These are phyloP conservation scores for Hyphopichia khmerensis DNA, from an alignment of 1,139 yeast genomes.

Conservation along the genomic window DNA sequence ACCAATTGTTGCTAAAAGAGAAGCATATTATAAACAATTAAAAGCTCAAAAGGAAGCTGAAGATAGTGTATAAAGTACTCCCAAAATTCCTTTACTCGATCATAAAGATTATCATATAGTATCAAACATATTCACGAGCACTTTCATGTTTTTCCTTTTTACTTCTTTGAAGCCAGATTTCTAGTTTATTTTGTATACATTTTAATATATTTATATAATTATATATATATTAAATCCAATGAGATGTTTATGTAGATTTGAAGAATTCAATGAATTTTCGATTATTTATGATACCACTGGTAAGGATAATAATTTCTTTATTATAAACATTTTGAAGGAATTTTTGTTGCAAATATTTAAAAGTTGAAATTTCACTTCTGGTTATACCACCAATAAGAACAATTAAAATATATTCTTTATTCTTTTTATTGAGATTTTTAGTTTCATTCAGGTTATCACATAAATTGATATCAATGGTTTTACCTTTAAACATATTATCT, in stretches of 20 bases:
- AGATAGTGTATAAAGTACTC: slow-evolving; percentile 40
- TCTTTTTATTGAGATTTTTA: background rate
- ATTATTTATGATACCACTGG: slow-evolving; percentile 58
- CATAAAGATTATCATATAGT: background rate
- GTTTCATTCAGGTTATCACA: slow-evolving; percentile 27
- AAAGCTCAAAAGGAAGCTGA: slow-evolving; percentile 74
- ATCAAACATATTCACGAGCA: background rate
- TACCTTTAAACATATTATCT: slow-evolving; percentile 40
- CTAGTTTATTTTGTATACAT: background rate
- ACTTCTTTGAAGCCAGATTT: background rate
- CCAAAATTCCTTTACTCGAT: too few species aligned
- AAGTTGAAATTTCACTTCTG: slow-evolving; percentile 68
- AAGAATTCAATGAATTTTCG: slow-evolving; percentile 27
- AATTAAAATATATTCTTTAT: slow-evolving; percentile 46
- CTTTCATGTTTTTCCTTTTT: background rate
- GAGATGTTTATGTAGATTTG: background rate
- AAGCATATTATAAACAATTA: slow-evolving; percentile 76
- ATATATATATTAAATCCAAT: background rate
- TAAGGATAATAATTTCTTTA: slow-evolving; percentile 50
- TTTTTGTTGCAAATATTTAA: slow-evolving; percentile 52
- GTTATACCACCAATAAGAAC: slow-evolving; percentile 76
- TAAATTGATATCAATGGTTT: slow-evolving; percentile 34
- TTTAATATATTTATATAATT: background rate
- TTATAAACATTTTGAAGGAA: slow-evolving; percentile 27
- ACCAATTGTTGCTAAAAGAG: slow-evolving; percentile 71